phyloP scores from a whole-genome alignment of 2,329 filamentous ascomycete species.

The Aspergillus japonicus region DNA sequence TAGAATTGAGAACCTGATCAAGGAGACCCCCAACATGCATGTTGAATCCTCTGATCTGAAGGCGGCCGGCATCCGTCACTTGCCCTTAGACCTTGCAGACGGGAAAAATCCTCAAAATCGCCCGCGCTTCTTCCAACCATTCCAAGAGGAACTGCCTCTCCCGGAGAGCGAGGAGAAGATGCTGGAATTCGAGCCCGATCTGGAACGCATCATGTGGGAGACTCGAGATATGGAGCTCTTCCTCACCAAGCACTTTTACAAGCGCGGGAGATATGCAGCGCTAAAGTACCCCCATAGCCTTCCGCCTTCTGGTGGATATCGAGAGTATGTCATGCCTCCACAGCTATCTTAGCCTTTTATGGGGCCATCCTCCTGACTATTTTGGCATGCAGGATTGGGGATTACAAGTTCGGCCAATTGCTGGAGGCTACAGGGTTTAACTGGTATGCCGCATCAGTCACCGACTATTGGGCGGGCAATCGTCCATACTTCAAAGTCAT shows the following conservation, averaged over 20 bases:
- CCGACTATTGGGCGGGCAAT: neutral
- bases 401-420: slow-evolving; percentile 5
- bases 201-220: neutral
- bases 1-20: neutral
- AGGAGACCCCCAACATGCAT: neutral
- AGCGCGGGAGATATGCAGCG: neutral
- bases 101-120: neutral
- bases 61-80: neutral
- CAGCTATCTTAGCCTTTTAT: neutral
- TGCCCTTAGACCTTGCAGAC: neutral
- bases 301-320: neutral
- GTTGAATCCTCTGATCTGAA: neutral
- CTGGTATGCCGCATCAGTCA: slow-evolving; percentile 1
- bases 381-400: neutral
- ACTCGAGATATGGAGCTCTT: slow-evolving; percentile 2
- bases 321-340: neutral
- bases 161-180: slow-evolving; percentile 1
- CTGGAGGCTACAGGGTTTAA: neutral
- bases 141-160: slow-evolving; percentile 1
- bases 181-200: neutral
- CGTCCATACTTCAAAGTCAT: slow-evolving; percentile 6
- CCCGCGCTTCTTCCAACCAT: neutral
- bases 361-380: neutral
- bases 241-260: neutral
- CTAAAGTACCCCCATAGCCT: neutral